Evolutionary conservation across 2,329 filamentous ascomycete species (phyloP).

Genomic region (Chaetothyriales sp.): DNA sequence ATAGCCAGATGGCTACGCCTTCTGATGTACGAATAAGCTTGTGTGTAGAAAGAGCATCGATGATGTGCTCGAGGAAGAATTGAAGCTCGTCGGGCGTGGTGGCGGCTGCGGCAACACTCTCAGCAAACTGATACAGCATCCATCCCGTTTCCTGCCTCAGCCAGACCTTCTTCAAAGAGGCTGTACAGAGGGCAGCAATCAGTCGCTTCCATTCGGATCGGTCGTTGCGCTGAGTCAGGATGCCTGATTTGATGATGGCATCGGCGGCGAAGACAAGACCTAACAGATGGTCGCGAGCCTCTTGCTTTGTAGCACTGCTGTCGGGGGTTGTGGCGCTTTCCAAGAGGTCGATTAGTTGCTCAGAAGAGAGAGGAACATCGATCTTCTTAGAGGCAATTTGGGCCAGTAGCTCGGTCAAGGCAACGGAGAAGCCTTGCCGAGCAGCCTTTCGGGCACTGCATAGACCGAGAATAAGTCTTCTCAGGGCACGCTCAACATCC

Average conservation of each 20-base stretch:
- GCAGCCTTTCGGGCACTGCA: slow-evolving; percentile 83
- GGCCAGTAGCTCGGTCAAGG: slow-evolving; percentile 63
- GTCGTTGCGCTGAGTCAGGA: slow-evolving; percentile 47
- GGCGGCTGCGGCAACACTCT: slow-evolving; percentile 6
- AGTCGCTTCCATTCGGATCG: slow-evolving; percentile 41
- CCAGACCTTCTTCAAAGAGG: slow-evolving; percentile 75
- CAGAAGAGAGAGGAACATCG: slow-evolving; percentile 21
- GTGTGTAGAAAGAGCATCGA: slow-evolving; percentile 47
- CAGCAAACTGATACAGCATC: slow-evolving; percentile 53
- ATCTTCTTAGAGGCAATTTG: slow-evolving; percentile 36
- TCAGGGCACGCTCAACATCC: slow-evolving; percentile 30
- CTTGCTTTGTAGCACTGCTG: slow-evolving; percentile 45
- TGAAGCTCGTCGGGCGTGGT: not conserved
- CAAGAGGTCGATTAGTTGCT: slow-evolving; percentile 36
- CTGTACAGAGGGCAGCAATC: slow-evolving; percentile 56
- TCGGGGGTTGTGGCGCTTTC: slow-evolving; percentile 37
- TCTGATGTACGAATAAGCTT: slow-evolving; percentile 69
- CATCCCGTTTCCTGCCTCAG: slow-evolving; percentile 75
- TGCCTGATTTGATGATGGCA: slow-evolving; percentile 64
- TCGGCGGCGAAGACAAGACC: slow-evolving; percentile 78
- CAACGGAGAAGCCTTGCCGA: slow-evolving; percentile 75
- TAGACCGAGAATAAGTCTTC: slow-evolving; percentile 67
- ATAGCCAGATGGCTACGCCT: slow-evolving; percentile 77
- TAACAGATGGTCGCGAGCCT: slow-evolving; percentile 72
- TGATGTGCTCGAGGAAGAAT: slow-evolving; percentile 44